Percentiles rank a stretch among this genome's conserved stretches.
Conservation (phyloP, 2,329 filamentous ascomycete species). For the Nothomitra cinnamomea region DNA sequence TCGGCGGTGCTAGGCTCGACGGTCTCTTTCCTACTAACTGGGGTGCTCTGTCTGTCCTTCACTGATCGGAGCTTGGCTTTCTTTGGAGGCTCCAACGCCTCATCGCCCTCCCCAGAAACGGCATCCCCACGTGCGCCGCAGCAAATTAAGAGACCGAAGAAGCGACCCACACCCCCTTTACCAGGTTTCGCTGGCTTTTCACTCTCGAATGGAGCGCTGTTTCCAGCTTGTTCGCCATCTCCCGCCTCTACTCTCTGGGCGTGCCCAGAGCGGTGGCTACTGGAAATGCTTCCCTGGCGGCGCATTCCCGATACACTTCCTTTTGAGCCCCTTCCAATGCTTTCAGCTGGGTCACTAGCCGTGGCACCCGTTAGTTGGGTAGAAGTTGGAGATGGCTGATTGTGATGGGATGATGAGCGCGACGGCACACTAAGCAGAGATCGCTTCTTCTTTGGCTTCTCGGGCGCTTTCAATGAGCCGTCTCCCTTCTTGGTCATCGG, state of each 20-base stretch:
- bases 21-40: conserved; percentile 24
- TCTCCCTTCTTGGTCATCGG: neutral
- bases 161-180: conserved; percentile 21
- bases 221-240: neutral
- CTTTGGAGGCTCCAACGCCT: conserved; percentile 39
- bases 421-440: conserved; percentile 6
- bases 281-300: conserved; percentile 11
- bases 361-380: conserved; percentile 6
- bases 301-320: conserved; percentile 14
- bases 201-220: neutral
- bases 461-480: neutral
- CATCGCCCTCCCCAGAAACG: conserved; percentile 34
- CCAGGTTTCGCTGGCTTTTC: conserved; percentile 18
- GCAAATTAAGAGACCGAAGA: conserved; percentile 43
- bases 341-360: conserved; percentile 6
- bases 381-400: conserved; percentile 6
- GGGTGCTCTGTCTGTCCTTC: conserved; percentile 34
- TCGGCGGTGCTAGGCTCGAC: conserved; percentile 27
- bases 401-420: conserved; percentile 6
- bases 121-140: conserved; percentile 46
- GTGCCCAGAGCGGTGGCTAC: conserved; percentile 7
- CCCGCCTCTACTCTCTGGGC: neutral
- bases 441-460: conserved; percentile 4
- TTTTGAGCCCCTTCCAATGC: conserved; percentile 14
- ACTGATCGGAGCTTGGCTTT: conserved; percentile 36